A percentile compares a stretch with the other conserved stretches of the same genome.
Conservation (phyloP, 805 yeast genomes). For the Wickerhamiella sergipiensis region DNA sequence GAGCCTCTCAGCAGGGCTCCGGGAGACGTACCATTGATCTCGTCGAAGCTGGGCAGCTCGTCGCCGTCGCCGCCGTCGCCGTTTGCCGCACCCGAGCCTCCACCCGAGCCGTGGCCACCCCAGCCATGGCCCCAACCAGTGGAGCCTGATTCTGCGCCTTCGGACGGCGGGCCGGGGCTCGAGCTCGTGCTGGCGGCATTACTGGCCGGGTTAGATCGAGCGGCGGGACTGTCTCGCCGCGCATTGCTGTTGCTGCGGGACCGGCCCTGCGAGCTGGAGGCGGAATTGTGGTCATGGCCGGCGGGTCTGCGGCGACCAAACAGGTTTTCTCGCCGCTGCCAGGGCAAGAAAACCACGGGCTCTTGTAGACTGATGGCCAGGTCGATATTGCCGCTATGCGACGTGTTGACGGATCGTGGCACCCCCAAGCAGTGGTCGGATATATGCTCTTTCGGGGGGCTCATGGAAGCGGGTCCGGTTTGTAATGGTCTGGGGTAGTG, state of each 20-base stretch:
- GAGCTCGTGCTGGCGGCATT: not conserved
- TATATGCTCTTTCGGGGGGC: constrained; percentile 5
- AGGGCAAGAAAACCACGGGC: constrained; percentile 21
- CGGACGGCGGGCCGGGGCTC: not conserved
- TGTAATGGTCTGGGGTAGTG: too few species aligned
- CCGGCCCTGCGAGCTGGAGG: not conserved
- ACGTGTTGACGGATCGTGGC: constrained; percentile 20
- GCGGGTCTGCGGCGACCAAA: constrained; percentile 1
- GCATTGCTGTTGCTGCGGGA: not conserved
- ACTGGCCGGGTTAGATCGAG: constrained; percentile 2
- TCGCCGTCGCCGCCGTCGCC: not conserved
- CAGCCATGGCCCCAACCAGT: too few species aligned
- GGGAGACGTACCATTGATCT: constrained; percentile 4
- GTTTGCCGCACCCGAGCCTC: too few species aligned
- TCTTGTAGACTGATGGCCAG: constrained; percentile 23
- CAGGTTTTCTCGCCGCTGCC: constrained; percentile 2
- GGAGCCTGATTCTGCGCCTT: not conserved
- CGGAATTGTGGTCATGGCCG: not conserved
- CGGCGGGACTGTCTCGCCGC: not conserved
- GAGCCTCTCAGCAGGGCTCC: constrained; percentile 62
- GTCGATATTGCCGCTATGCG: constrained; percentile 23
- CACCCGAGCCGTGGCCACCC: too few species aligned
- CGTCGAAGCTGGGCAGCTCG: constrained; percentile 6
- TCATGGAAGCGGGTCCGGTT: too few species aligned
- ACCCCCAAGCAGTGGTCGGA: constrained; percentile 20